Percentiles rank a stretch among this genome's conserved stretches.
These are phyloP conservation scores for Voacanga thouarsii DNA, from an alignment of 257 asterid genomes.

Conservation along the genomic window DNA sequence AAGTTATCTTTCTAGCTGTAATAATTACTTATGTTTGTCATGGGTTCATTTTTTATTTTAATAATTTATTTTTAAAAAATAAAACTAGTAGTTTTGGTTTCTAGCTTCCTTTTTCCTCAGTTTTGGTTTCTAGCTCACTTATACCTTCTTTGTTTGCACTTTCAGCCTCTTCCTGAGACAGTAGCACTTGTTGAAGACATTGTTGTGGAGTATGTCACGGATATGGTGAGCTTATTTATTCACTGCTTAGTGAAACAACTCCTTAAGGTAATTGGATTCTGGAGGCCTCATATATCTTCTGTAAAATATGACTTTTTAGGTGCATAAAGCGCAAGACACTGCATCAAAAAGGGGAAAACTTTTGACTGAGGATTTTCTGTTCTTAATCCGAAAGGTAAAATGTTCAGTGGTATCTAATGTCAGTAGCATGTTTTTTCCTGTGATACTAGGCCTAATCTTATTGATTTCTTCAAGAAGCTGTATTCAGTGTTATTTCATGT, in stretches of 20 bases:
- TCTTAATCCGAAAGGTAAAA: too few species aligned
- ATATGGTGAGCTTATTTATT: slow-evolving; percentile 48
- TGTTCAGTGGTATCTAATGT: too few species aligned
- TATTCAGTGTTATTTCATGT: too few species aligned
- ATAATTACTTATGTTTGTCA: background rate
- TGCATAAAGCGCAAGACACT: too few species aligned
- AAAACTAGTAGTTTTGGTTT: too few species aligned
- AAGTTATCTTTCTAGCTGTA: background rate
- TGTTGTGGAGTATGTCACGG: slow-evolving; percentile 91
- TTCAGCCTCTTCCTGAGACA: slow-evolving; percentile 93
- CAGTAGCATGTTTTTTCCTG: too few species aligned
- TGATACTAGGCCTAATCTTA: too few species aligned
- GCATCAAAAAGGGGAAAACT: too few species aligned
- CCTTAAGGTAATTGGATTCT: background rate
- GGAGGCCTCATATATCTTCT: background rate
- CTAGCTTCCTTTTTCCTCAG: too few species aligned
- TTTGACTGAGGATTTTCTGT: too few species aligned
- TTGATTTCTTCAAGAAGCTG: too few species aligned
- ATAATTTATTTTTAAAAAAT: too few species aligned
- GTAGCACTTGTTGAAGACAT: slow-evolving; percentile 85
- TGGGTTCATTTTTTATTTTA: background rate
- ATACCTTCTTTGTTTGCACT: slow-evolving; percentile 9
- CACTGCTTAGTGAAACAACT: background rate
- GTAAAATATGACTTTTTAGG: slow-evolving; percentile 28
- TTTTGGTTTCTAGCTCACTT: background rate